phyloP scores from a whole-genome alignment of 306 rosid species.

The Sicyos edulis region DNA sequence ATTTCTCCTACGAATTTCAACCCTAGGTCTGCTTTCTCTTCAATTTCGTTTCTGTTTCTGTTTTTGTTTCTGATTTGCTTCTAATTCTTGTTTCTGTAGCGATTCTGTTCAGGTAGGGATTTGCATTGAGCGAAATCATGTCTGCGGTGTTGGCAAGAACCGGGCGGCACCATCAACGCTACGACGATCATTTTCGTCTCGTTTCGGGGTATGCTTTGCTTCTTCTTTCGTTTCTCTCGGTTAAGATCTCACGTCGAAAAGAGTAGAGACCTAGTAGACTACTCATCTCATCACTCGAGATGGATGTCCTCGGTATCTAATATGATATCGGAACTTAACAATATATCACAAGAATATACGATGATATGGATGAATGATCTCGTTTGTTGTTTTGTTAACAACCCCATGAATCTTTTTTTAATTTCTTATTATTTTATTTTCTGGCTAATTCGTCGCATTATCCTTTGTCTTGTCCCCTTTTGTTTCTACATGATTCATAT shows the following conservation, averaged over 20 bases:
- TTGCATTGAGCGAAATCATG: slow-evolving; percentile 25
- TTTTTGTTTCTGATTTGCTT: background rate
- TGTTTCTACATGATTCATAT: background rate
- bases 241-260: no score
- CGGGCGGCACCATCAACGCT: slow-evolving; percentile 72
- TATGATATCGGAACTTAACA: no score
- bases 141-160: slow-evolving; percentile 47
- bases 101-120: slow-evolving; percentile 11
- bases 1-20: no score
- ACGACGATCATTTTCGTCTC: slow-evolving; percentile 61
- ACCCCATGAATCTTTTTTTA: background rate
- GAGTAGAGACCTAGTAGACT: no score
- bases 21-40: background rate
- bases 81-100: background rate
- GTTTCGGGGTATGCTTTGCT: slow-evolving; percentile 57
- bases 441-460: slow-evolving; percentile 4
- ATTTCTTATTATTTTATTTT: background rate
- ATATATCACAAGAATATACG: no score
- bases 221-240: no score
- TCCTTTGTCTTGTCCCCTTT: slow-evolving; percentile 17
- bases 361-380: background rate
- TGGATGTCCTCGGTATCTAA: no score
- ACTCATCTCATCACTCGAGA: no score
- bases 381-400: background rate
- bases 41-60: background rate